phyloP scores from a whole-genome alignment of 164 flowering plant species.

The Nymphaea colorata region DNA sequence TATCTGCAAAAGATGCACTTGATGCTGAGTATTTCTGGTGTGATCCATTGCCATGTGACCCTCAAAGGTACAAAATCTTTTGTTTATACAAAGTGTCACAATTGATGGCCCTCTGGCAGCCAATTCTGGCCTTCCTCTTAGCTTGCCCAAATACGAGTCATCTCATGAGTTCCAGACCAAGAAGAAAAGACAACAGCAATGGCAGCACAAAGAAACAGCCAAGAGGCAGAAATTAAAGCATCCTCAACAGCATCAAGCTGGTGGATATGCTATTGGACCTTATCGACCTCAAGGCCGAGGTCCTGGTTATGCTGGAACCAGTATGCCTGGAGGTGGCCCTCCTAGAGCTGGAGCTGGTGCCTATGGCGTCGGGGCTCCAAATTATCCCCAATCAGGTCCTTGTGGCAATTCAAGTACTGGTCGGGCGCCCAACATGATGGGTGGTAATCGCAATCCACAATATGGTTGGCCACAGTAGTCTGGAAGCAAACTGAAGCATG shows the following conservation, averaged over 20 bases:
- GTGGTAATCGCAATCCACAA: slow-evolving; percentile 65
- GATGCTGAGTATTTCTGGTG: slow-evolving; percentile 98
- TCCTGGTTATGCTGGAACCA: slow-evolving; percentile 50
- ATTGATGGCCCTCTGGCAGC: too few species aligned
- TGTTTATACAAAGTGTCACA: not conserved
- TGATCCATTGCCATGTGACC: slow-evolving; percentile 93
- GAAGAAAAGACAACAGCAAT: slow-evolving; percentile 85
- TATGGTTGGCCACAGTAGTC: slow-evolving; percentile 70
- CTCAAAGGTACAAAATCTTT: slow-evolving; percentile 49
- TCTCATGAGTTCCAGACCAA: slow-evolving; percentile 97
- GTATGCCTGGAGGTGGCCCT: slow-evolving; percentile 41
- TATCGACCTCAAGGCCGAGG: slow-evolving; percentile 78
- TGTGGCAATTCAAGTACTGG: slow-evolving; percentile 56
- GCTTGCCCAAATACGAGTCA: slow-evolving; percentile 88
- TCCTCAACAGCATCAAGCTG: slow-evolving; percentile 60
- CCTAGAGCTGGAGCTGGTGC: slow-evolving; percentile 47
- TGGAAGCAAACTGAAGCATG: too few species aligned
- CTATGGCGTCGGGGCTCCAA: slow-evolving; percentile 52
- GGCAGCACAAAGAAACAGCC: slow-evolving; percentile 73
- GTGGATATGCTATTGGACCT: slow-evolving; percentile 43
- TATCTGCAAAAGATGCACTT: slow-evolving; percentile 95
- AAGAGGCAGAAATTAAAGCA: slow-evolving; percentile 83
- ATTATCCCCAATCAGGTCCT: slow-evolving; percentile 55
- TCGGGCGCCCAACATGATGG: slow-evolving; percentile 60
- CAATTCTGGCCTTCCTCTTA: slow-evolving; percentile 4